A percentile compares a stretch with the other conserved stretches of the same genome.
Evolutionary conservation across 2,329 filamentous ascomycete genomes (phyloP).

Genomic region (Amesomyces nigricolor): DNA sequence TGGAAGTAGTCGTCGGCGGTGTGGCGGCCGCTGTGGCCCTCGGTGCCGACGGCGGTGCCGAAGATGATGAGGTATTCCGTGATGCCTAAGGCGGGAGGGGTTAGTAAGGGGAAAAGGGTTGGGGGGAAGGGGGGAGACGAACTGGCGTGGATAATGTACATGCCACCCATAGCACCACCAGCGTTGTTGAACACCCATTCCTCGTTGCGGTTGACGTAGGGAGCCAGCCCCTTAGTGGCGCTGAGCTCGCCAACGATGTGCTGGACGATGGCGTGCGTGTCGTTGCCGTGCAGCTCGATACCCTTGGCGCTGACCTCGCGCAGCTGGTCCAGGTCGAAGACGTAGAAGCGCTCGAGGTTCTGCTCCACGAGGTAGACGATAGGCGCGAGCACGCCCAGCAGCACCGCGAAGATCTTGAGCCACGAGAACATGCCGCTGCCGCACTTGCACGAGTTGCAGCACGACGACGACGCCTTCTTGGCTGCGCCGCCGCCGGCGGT

Average conservation of each 20-base stretch:
- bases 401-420: slow-evolving; percentile 46
- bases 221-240: slow-evolving; percentile 35
- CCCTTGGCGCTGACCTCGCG: slow-evolving; percentile 62
- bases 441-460: slow-evolving; percentile 8
- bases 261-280: slow-evolving; percentile 63
- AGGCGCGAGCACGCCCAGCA: slow-evolving; percentile 50
- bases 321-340: slow-evolving; percentile 65
- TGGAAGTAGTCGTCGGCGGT: slow-evolving; percentile 93
- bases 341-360: slow-evolving; percentile 62
- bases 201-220: slow-evolving; percentile 62
- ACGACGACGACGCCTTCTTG: slow-evolving; percentile 11
- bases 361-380: slow-evolving; percentile 52
- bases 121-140: slow-evolving; percentile 32
- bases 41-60: slow-evolving; percentile 75
- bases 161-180: slow-evolving; percentile 83
- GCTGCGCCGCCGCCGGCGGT: not conserved
- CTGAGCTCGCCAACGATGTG: slow-evolving; percentile 66
- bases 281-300: slow-evolving; percentile 64
- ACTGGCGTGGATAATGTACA: slow-evolving; percentile 88
- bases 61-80: slow-evolving; percentile 91
- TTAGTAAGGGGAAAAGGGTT: not conserved
- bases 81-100: slow-evolving; percentile 44
- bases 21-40: slow-evolving; percentile 83
- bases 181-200: slow-evolving; percentile 93
- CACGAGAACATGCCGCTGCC: slow-evolving; percentile 7